Percentiles rank a stretch among this genome's conserved stretches.
These are phyloP conservation scores for Mrakia blollopis DNA, from an alignment of 768 basidiomycete species.

Conservation along the genomic window DNA sequence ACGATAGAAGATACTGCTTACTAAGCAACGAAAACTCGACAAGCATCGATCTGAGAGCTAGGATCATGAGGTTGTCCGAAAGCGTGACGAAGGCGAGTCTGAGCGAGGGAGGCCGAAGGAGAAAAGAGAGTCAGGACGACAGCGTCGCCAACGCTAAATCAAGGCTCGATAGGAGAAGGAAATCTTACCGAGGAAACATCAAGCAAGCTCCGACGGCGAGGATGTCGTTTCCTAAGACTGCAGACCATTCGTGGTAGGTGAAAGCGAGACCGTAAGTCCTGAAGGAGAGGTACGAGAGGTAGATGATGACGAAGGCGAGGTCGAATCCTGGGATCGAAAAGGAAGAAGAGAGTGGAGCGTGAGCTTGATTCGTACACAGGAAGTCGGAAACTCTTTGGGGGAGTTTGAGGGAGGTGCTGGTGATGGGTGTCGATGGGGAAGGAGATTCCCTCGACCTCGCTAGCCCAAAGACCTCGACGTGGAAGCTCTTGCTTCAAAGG, in stretches of 20 bases:
- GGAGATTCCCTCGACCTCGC: too few relatives aligned
- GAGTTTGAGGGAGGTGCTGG: too few relatives aligned
- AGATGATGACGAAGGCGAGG: conserved; percentile 80
- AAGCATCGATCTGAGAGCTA: conserved; percentile 74
- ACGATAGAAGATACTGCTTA: too few relatives aligned
- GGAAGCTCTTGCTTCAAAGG: too few relatives aligned
- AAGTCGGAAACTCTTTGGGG: too few relatives aligned
- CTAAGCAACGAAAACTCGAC: conserved; percentile 61
- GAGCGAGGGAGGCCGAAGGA: neutral
- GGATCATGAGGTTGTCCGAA: conserved; percentile 36
- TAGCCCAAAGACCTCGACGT: too few relatives aligned
- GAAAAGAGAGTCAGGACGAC: too few relatives aligned
- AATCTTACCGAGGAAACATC: conserved; percentile 62
- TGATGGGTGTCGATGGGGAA: too few relatives aligned
- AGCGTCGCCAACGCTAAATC: too few relatives aligned
- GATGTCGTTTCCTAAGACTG: conserved; percentile 67
- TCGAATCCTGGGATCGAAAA: conserved; percentile 64
- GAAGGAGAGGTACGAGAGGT: conserved; percentile 66
- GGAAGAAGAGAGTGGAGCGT: neutral
- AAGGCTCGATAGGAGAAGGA: too few relatives aligned
- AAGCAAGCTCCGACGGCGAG: conserved; percentile 76
- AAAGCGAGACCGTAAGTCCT: conserved; percentile 73
- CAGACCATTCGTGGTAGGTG: conserved; percentile 56
- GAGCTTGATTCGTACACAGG: too few relatives aligned
- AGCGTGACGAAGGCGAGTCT: conserved; percentile 48